Conservation (phyloP, 106 monocot genomes). For the Allium sativum region DNA sequence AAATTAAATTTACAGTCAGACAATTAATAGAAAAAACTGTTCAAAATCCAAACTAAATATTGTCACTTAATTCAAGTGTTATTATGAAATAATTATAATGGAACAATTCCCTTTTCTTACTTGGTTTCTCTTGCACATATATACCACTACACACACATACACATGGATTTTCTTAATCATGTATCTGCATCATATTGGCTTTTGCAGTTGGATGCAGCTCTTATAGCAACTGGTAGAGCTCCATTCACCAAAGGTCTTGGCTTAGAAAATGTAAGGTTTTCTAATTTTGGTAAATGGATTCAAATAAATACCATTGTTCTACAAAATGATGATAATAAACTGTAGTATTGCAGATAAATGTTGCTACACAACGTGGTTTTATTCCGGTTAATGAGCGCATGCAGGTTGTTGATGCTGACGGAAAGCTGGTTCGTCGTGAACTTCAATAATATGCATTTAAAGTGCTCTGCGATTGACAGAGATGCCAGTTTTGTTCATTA, state of each 20-base stretch:
- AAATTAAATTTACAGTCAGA: too few species aligned
- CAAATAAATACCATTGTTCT: not conserved
- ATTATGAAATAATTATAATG: too few species aligned
- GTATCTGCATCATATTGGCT: not conserved
- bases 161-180: not conserved
- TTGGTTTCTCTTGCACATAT: not conserved
- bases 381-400: slow-evolving; percentile 90
- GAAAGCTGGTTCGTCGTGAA: slow-evolving; percentile 54
- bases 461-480: not conserved
- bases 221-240: slow-evolving; percentile 95
- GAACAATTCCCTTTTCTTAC: too few species aligned
- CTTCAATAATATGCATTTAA: slow-evolving; percentile 6
- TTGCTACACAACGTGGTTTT: slow-evolving; percentile 92
- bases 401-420: slow-evolving; percentile 75
- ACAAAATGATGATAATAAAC: not conserved
- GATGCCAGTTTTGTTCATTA: not conserved
- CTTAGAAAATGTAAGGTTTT: slow-evolving; percentile 70
- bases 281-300: not conserved
- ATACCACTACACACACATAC: not conserved
- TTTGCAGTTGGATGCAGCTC: slow-evolving; percentile 93
- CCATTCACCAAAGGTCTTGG: slow-evolving; percentile 97
- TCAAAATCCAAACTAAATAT: too few species aligned
- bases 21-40: too few species aligned
- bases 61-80: too few species aligned
- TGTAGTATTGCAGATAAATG: slow-evolving; percentile 49